These are phyloP conservation scores for Rhytidhysteron rufulum DNA, from an alignment of 2,329 filamentous ascomycete species.

Conservation along the genomic window DNA sequence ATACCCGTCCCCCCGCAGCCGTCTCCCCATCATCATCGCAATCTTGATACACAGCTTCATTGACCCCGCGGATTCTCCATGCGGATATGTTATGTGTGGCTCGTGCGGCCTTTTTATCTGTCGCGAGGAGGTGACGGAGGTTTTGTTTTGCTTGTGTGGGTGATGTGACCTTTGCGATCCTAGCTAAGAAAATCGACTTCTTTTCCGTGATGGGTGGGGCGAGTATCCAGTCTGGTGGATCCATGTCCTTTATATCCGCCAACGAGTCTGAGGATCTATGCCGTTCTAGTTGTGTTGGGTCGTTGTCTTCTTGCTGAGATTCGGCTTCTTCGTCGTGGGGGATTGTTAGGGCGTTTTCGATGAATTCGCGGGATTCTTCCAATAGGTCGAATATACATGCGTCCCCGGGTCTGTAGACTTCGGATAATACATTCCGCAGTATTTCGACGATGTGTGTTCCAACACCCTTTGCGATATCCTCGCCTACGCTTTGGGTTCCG, in stretches of 20 bases:
- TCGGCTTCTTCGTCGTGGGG: conserved; percentile 11
- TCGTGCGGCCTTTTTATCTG: conserved; percentile 77
- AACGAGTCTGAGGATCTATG: no score
- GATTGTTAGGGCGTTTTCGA: conserved; percentile 46
- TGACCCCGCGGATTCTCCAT: conserved; percentile 71
- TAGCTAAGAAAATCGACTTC: conserved; percentile 84
- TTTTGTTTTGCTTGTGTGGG: conserved; percentile 67
- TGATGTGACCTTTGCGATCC: conserved; percentile 66
- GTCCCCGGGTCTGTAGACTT: conserved; percentile 67
- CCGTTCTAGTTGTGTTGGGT: conserved; percentile 10
- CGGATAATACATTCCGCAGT: conserved; percentile 62
- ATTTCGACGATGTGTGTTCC: conserved; percentile 67
- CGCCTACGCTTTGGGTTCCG: conserved; percentile 74
- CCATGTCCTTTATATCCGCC: conserved; percentile 25
- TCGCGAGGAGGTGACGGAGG: conserved; percentile 71
- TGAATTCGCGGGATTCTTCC: conserved; percentile 55
- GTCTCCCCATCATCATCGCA: conserved; percentile 96
- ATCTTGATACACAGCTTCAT: conserved; percentile 68
- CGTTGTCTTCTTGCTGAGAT: conserved; percentile 5
- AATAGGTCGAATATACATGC: conserved; percentile 92
- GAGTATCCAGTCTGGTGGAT: conserved; percentile 64
- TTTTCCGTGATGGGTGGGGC: conserved; percentile 74
- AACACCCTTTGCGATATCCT: conserved; percentile 63
- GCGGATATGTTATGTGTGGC: conserved; percentile 96
- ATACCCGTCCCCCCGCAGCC: conserved; percentile 77